Conservation (phyloP, 1,139 yeast genomes). For the Blastobotrys niveus region DNA sequence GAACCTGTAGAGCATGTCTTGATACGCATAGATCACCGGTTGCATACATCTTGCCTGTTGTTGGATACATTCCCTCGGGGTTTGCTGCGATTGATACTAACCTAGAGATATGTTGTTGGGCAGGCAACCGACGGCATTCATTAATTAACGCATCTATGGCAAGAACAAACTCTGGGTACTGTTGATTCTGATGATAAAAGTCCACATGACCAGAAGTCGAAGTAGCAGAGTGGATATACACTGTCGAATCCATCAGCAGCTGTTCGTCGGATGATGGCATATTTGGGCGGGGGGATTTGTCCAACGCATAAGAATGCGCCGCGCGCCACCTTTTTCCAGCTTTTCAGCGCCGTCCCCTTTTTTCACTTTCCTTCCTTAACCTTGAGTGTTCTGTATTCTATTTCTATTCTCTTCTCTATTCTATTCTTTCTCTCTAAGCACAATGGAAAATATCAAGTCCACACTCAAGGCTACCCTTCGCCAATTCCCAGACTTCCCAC, state of each 20-base stretch:
- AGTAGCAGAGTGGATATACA: neutral
- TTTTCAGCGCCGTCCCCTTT: too few species aligned
- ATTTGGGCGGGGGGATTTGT: too few species aligned
- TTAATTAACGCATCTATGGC: slow-evolving; percentile 2
- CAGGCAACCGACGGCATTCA: slow-evolving; percentile 9
- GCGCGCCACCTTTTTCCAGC: too few species aligned
- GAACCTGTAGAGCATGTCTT: slow-evolving; percentile 9
- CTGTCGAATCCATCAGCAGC: neutral
- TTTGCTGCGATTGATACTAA: slow-evolving; percentile 11
- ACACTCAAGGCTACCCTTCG: slow-evolving; percentile 32
- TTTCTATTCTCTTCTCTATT: too few species aligned
- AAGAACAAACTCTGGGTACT: slow-evolving; percentile 1
- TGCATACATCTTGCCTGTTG: slow-evolving; percentile 9
- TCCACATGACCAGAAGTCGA: neutral
- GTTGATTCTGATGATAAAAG: neutral
- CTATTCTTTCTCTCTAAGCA: too few species aligned
- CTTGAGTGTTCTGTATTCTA: too few species aligned
- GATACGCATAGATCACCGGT: slow-evolving; percentile 11
- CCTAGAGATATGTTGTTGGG: slow-evolving; percentile 7
- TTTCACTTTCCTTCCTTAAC: too few species aligned
- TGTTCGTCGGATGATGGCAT: too few species aligned
- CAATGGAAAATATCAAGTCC: slow-evolving; percentile 17
- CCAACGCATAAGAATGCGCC: too few species aligned
- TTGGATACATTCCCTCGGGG: slow-evolving; percentile 13
- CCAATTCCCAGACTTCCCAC: slow-evolving; percentile 90